Evolutionary conservation across 441 rosid genomes (phyloP), one percentile per base, ranked within the genome.

Genomic region (Arabidopsis hybrid): DNA sequence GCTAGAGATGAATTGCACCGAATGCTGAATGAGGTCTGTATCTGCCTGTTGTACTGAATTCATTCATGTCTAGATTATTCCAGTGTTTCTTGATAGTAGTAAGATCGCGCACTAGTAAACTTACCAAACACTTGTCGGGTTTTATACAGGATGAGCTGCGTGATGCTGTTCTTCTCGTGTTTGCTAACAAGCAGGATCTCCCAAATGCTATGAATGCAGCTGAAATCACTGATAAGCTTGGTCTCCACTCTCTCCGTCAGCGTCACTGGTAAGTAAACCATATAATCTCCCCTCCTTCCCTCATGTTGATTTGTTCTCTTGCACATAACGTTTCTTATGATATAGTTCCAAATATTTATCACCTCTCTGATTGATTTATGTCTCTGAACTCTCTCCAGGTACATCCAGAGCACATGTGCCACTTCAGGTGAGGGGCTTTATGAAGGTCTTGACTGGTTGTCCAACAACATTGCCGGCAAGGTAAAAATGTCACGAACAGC

Each of bases 111-210:
- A 2, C 36, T 4, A 45, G 57, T 43, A 13, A 59, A 64, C 59
- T 43, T 73, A 73, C 43, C 9, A 46, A 46, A 5, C 17, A 14
- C 26, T 7, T 56, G 0, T 46, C 0, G 51, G 51, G 36, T 7
- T 60, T 35, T 71, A 21, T 80, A 61, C 82, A 86, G 90, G 90
- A 84, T 75, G 90, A 86, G 77, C 83, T 86, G 47, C 80, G 90
- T 67, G 90, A 86, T 78, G 90, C 90, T 7, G 90, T 86, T 50
- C 71, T 86, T 84, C 90, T 86, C 43, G 90, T 86, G 68, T 84
- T 86, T 78, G 90, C 90, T 42, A 86, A 86, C 90, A 86, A 86
- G 13, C 90, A 86, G 71, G 90, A 86, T 86, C 90, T 86, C 81
- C 90, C 90, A 42, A 86, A 86, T 72, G 90, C 90, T 14, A 86